These are phyloP conservation scores for Trichoderma pleuroti DNA, from an alignment of 2,329 filamentous ascomycete species.

Conservation along the genomic window DNA sequence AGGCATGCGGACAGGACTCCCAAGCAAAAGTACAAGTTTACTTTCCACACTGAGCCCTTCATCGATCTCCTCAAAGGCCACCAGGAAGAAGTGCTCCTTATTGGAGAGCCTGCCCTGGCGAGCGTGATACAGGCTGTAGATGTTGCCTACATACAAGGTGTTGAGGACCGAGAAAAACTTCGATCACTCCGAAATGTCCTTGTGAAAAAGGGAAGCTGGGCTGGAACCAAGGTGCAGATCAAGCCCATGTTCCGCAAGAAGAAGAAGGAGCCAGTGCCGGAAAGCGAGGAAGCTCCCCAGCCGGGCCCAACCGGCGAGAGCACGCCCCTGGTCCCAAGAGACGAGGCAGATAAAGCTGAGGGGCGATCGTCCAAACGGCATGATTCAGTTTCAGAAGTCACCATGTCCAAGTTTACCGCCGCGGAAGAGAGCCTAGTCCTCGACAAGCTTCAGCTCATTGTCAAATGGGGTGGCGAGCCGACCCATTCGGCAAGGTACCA, in stretches of 20 bases:
- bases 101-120: conserved; percentile 82
- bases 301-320: background rate
- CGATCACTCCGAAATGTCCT: conserved; percentile 79
- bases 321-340: conserved; percentile 20
- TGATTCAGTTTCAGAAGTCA: conserved; percentile 84
- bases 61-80: conserved; percentile 92
- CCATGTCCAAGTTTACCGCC: conserved; percentile 89
- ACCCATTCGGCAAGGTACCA: conserved; percentile 97
- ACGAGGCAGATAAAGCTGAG: background rate
- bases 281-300: conserved; percentile 29
- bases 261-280: conserved; percentile 57
- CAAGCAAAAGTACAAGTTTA: conserved; percentile 99
- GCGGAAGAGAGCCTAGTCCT: conserved; percentile 89
- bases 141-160: conserved; percentile 68
- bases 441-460: conserved; percentile 94
- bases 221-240: conserved; percentile 96
- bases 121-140: conserved; percentile 89
- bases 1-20: conserved; percentile 95
- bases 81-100: conserved; percentile 91
- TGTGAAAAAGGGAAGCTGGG: conserved; percentile 88
- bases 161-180: conserved; percentile 87
- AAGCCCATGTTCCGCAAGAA: conserved; percentile 98
- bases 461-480: conserved; percentile 98
- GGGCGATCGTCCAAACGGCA: conserved; percentile 55
- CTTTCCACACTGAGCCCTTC: conserved; percentile 94